Evolutionary conservation across 495 filamentous ascomycete species (phyloP).

Genomic region (Talaromyces liani): DNA sequence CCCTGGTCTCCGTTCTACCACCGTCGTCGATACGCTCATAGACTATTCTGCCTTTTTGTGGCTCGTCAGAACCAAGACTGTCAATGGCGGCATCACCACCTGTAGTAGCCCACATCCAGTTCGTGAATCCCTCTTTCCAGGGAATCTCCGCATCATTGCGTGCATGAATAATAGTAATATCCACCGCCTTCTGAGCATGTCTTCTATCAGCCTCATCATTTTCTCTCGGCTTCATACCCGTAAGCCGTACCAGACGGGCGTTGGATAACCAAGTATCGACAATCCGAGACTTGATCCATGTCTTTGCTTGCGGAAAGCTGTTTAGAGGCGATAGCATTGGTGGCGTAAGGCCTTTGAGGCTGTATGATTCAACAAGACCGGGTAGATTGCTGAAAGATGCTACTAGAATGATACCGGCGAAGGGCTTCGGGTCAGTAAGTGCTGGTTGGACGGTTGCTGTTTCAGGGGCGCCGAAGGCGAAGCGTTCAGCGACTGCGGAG

Average conservation of each 20-base stretch:
- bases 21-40: conserved; percentile 27
- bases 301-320: conserved; percentile 44
- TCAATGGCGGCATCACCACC: background rate
- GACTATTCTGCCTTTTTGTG: conserved; percentile 34
- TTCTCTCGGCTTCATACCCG: conserved; percentile 22
- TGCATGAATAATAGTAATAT: conserved; percentile 69
- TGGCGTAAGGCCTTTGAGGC: conserved; percentile 67
- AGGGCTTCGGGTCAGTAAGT: conserved; percentile 33
- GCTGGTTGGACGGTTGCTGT: conserved; percentile 27
- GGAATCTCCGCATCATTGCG: conserved; percentile 72
- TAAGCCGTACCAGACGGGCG: conserved; percentile 37
- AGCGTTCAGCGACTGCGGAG: conserved; percentile 62
- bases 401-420: conserved; percentile 71
- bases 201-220: conserved; percentile 11
- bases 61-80: conserved; percentile 15
- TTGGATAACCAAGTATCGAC: conserved; percentile 51
- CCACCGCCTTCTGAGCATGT: conserved; percentile 44
- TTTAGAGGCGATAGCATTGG: conserved; percentile 72
- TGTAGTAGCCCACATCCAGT: conserved; percentile 39
- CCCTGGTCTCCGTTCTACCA: conserved; percentile 24
- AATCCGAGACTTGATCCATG: conserved; percentile 38
- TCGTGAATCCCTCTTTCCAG: conserved; percentile 43
- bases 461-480: conserved; percentile 38
- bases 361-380: conserved; percentile 62
- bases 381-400: conserved; percentile 72